Evolutionary conservation across 2,329 filamentous ascomycete genomes (phyloP), one percentile per base, ranked within the genome.

Genomic region (Pseudocercospora crystallina): DNA sequence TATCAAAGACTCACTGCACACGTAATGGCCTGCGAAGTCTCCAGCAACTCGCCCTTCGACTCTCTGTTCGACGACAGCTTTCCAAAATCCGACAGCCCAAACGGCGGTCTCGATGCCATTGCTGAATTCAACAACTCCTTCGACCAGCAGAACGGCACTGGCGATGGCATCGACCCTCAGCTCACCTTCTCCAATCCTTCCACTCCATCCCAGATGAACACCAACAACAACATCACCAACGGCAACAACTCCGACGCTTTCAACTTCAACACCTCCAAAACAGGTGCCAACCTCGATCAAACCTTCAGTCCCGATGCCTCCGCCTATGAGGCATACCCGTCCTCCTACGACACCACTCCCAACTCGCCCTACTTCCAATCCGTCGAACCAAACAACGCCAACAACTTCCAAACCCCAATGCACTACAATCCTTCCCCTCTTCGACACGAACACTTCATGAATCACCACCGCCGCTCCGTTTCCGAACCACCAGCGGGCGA

Each of bases 401-500:
- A 26, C 20, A 26, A 26, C 20, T 26, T 26, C 20, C 20, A 3
- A 26, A 3, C 20, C 7, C 47, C 39, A 13, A 32, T 44, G 13
- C 20, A 26, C 7, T 51, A 48, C 32, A 50, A 54, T 1, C 43
- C 45, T n/a, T 49, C 48, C 15, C 35, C 48, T 31, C 43, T 56
- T 13, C 51, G 49, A 44, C 35, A 51, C 43, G 38, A 56, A 46
- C 44, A 50, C 37, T 47, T 46, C 42, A 26, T 26, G 7, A 26
- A 26, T 7, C 14, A 44, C 20, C 59, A 58, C 35, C 59, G 61
- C 14, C 61, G 61, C 20, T 63, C 61, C 3, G 54, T 63, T 13
- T 63, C 61, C 13, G 61, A 63, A 38, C 61, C 61, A 29, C 59
- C 61, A 40, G 57, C 53, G 30, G 44, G 52, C 5, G 47, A 45